A percentile compares a stretch with the other conserved stretches of the same genome.
Evolutionary conservation across 768 basidiomycete species (phyloP).

Genomic region (Mycena latifolia): DNA sequence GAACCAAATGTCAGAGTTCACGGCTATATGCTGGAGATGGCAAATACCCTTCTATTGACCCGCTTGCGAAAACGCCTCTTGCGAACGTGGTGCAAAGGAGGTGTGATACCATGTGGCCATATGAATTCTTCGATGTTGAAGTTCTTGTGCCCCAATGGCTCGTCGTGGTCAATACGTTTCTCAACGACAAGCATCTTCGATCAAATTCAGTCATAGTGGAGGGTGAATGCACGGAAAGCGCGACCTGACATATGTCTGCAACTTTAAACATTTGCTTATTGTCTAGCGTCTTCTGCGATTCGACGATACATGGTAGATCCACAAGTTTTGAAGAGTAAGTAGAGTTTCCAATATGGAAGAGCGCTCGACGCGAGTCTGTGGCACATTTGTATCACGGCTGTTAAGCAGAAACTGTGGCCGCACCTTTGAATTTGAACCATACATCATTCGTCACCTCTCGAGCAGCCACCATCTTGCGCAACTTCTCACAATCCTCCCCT

Average conservation of each 20-base stretch:
- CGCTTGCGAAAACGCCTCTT: slow-evolving; percentile 95
- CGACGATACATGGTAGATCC: slow-evolving; percentile 94
- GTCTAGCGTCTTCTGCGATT: slow-evolving; percentile 96
- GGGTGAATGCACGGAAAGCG: slow-evolving; percentile 29
- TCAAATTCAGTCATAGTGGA: slow-evolving; percentile 31
- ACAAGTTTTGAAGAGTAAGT: slow-evolving; percentile 94
- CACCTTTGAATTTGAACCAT: slow-evolving; percentile 99
- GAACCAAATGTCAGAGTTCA: slow-evolving; percentile 2
- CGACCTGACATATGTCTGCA: slow-evolving; percentile 96
- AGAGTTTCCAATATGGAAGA: slow-evolving; percentile 87
- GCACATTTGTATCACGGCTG: slow-evolving; percentile 26
- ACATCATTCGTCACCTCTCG: slow-evolving; percentile 86
- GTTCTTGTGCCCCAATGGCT: slow-evolving; percentile 69
- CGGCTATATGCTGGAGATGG: not conserved
- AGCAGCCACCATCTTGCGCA: slow-evolving; percentile 85
- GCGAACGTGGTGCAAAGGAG: slow-evolving; percentile 89
- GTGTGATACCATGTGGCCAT: slow-evolving; percentile 96
- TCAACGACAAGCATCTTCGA: slow-evolving; percentile 93
- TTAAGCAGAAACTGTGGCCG: slow-evolving; percentile 3
- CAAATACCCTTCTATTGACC: slow-evolving; percentile 79
- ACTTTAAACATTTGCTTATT: slow-evolving; percentile 99
- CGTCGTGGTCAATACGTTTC: slow-evolving; percentile 78
- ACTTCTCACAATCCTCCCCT: slow-evolving; percentile 82
- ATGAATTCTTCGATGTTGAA: slow-evolving; percentile 97
- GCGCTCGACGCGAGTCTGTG: slow-evolving; percentile 89